Percentiles rank a stretch among this genome's conserved stretches.
Conservation (phyloP, 495 filamentous ascomycete species). For the Tricharina praecox region DNA sequence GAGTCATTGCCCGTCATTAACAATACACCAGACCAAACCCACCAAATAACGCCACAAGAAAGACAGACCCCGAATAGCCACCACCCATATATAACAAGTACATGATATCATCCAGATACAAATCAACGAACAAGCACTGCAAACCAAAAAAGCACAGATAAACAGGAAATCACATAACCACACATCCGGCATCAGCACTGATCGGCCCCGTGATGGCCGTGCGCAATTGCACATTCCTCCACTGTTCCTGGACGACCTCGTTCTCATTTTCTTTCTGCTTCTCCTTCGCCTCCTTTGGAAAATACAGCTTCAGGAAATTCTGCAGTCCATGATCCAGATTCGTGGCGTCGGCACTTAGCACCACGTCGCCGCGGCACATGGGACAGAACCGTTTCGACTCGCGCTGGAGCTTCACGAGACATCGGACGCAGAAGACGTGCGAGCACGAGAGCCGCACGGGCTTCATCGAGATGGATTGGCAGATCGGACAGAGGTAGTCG, state of each 20-base stretch:
- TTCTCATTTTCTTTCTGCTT: constrained; percentile 26
- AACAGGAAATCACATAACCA: constrained; percentile 10
- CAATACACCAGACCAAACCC: no score
- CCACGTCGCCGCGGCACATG: constrained; percentile 44
- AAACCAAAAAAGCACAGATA: background rate
- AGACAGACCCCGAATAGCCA: no score
- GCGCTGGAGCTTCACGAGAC: constrained; percentile 52
- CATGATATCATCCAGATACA: background rate
- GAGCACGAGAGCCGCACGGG: constrained; percentile 48
- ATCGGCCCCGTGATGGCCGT: constrained; percentile 7
- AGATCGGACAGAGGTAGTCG: constrained; percentile 61
- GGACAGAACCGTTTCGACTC: constrained; percentile 43
- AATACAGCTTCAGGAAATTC: constrained; percentile 47
- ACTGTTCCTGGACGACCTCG: constrained; percentile 24
- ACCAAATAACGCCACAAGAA: no score
- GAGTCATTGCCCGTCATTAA: no score
- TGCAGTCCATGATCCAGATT: constrained; percentile 46
- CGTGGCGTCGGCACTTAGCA: constrained; percentile 41
- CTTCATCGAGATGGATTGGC: constrained; percentile 46
- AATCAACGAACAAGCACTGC: background rate
- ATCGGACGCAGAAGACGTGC: constrained; percentile 57
- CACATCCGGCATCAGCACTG: constrained; percentile 3
- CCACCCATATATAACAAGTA: no score
- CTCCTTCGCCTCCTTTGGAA: constrained; percentile 49
- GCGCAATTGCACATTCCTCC: constrained; percentile 16